Evolutionary conservation across 2,329 filamentous ascomycete genomes (phyloP).

Genomic region (Colletotrichum godetiae): DNA sequence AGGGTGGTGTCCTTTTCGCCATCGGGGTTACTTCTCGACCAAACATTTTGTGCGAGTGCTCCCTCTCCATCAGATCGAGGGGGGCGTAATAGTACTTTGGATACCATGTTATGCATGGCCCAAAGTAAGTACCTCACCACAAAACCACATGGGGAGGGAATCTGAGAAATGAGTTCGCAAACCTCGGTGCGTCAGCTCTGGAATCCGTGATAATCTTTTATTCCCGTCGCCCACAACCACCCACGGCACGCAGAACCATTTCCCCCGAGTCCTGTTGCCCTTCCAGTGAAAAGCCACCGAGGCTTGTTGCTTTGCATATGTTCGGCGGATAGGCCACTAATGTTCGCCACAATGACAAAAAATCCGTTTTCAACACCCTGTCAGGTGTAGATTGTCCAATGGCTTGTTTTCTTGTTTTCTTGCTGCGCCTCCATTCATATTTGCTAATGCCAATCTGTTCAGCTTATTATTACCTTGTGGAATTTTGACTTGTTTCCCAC

Average conservation of each 20-base stretch:
- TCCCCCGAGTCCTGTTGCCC: neutral
- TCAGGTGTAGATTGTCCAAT: neutral
- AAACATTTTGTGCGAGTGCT: too few relatives aligned
- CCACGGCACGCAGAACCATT: neutral
- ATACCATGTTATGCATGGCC: neutral
- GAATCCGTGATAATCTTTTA: neutral
- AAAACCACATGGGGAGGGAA: neutral
- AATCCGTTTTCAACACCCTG: neutral
- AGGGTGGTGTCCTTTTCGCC: constrained; percentile 1
- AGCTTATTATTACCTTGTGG: neutral
- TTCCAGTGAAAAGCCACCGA: neutral
- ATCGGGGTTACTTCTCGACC: neutral
- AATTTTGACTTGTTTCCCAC: too few relatives aligned
- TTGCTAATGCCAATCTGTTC: neutral
- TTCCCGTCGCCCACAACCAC: neutral
- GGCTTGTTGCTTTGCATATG: neutral
- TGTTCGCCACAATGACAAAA: neutral
- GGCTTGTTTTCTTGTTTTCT: neutral
- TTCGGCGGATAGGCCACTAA: neutral
- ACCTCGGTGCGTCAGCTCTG: neutral
- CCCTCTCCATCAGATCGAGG: neutral
- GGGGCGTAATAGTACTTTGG: neutral
- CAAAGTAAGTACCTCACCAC: neutral
- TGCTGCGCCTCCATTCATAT: neutral
- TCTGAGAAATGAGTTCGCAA: neutral